These are phyloP conservation scores for Neovahlkampfia damariscottae DNA, from an alignment of 78 protist species.

Conservation along the genomic window DNA sequence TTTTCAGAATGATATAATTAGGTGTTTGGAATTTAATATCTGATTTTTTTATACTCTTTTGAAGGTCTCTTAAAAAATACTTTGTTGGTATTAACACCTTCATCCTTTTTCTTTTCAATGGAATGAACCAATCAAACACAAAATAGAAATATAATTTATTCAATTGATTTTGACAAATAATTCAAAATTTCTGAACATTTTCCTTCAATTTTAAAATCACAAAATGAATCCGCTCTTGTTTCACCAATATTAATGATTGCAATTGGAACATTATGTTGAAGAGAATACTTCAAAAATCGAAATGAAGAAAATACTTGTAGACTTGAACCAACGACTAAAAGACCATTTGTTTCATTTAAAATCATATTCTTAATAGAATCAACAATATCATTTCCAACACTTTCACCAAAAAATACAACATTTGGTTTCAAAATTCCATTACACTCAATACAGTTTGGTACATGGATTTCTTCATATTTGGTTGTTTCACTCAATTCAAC, in stretches of 20 bases:
- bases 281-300: constrained; percentile 1
- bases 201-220: not conserved
- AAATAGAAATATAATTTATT: too few relatives aligned
- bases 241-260: constrained; percentile 23
- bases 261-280: not conserved
- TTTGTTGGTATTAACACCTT: too few relatives aligned
- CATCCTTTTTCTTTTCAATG: too few relatives aligned
- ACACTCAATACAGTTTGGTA: constrained; percentile 4
- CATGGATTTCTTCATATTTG: too few relatives aligned
- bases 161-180: too few relatives aligned
- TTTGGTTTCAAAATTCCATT: constrained; percentile 5
- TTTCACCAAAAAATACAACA: constrained; percentile 32
- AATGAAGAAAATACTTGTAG: constrained; percentile 13
- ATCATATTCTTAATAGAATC: not conserved
- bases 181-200: not conserved
- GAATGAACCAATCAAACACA: too few relatives aligned
- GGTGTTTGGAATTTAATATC: too few relatives aligned
- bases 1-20: too few relatives aligned
- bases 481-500: too few relatives aligned
- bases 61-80: too few relatives aligned
- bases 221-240: constrained; percentile 16
- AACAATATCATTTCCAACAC: not conserved
- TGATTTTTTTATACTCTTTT: too few relatives aligned
- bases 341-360: not conserved
- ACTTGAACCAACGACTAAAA: constrained; percentile 17